Evolutionary conservation across 2,329 filamentous ascomycete genomes (phyloP).

Genomic region (Venturia aucupariae): DNA sequence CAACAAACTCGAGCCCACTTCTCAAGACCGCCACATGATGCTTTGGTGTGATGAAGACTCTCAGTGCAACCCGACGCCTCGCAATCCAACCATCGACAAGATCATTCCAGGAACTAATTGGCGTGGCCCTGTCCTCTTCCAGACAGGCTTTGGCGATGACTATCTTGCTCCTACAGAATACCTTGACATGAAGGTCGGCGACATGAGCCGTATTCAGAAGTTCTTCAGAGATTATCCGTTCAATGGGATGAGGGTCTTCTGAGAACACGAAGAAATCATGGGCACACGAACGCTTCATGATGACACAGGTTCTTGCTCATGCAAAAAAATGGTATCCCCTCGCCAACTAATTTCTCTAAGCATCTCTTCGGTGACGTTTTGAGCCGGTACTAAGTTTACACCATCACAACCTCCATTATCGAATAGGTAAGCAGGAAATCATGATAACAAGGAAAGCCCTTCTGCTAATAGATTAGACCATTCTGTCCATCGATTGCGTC

Average conservation of each 20-base stretch:
- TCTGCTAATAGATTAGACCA: no score
- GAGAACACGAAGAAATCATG: no score
- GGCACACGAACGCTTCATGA: no score
- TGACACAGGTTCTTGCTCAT: neutral
- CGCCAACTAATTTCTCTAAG: no score
- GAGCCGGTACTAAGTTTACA: no score
- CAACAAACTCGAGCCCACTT: neutral
- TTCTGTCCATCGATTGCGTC: no score
- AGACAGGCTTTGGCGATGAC: neutral
- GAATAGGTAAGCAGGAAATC: neutral
- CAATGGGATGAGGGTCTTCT: no score
- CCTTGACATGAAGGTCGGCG: neutral
- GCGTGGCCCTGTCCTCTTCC: neutral
- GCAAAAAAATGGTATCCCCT: no score
- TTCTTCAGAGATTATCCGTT: neutral
- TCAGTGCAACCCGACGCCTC: neutral
- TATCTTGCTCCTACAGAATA: neutral
- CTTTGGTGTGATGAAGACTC: neutral
- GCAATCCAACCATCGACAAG: neutral
- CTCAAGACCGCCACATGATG: neutral
- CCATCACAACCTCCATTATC: no score
- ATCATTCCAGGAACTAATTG: neutral
- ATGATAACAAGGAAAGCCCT: neutral
- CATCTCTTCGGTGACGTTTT: no score
- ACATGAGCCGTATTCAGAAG: neutral